Evolutionary conservation across 176 grass and related monocot genomes (phyloP).

Genomic region (Neostapfia colusana): DNA sequence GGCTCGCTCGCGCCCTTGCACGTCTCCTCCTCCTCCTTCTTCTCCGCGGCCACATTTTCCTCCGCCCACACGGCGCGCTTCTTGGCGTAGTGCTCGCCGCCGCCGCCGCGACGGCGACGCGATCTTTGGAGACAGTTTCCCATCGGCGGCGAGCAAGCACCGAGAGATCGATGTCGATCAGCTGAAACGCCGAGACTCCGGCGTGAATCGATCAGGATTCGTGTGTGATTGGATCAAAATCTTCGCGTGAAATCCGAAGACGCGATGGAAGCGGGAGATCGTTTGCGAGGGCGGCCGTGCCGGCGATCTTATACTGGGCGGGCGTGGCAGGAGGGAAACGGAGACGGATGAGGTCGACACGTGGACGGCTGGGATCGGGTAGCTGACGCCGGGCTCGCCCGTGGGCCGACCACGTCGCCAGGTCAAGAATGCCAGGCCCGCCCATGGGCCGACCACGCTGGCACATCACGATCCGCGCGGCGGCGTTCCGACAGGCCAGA

Average conservation of each 20-base stretch:
- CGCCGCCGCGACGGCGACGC: background rate
- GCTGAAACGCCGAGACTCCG: background rate
- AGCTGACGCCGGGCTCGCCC: background rate
- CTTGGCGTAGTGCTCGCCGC: slow-evolving; percentile 2
- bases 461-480: background rate
- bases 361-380: slow-evolving; percentile 36
- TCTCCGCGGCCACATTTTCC: background rate
- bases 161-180: background rate
- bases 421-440: background rate
- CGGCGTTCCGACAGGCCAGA: background rate
- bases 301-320: slow-evolving; percentile 14
- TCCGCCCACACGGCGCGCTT: slow-evolving; percentile 17
- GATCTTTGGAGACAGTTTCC: slow-evolving; percentile 36
- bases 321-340: background rate
- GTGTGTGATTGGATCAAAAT: background rate
- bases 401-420: slow-evolving; percentile 23
- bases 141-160: background rate
- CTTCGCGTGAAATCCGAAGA: background rate
- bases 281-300: slow-evolving; percentile 8
- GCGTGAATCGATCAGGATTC: background rate
- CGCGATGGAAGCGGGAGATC: slow-evolving; percentile 19
- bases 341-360: background rate
- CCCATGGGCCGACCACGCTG: slow-evolving; percentile 29
- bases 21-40: background rate
- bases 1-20: slow-evolving; percentile 1